Percentiles rank a stretch among this genome's conserved stretches.
These are phyloP conservation scores for Scheffersomyces illinoinensis DNA, from an alignment of 1,139 yeast species.

Conservation along the genomic window DNA sequence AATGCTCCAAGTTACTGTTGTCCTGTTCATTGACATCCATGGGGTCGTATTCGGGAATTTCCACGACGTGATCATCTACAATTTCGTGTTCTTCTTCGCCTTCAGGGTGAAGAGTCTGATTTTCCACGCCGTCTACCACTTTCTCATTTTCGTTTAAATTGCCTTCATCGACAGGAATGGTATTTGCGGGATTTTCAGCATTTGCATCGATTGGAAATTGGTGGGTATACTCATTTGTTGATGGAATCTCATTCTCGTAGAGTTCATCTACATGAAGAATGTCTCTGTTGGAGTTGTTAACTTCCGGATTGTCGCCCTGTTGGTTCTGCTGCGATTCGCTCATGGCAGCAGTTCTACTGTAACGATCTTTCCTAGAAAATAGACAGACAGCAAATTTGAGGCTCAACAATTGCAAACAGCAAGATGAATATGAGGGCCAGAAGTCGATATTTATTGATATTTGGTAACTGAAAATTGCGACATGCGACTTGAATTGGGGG, in stretches of 20 bases:
- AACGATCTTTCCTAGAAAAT: not conserved
- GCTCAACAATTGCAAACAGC: not conserved
- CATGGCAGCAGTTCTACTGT: not conserved
- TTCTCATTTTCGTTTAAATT: not conserved
- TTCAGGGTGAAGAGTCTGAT: not conserved
- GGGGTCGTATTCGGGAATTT: not conserved
- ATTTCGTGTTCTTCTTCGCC: not conserved
- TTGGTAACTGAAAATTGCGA: not conserved
- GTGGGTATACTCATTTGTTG: not conserved
- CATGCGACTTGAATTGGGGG: not conserved
- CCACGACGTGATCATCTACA: not conserved
- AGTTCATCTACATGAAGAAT: not conserved
- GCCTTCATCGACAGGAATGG: not conserved
- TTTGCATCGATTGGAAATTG: not conserved
- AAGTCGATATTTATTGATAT: not conserved
- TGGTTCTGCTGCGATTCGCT: not conserved
- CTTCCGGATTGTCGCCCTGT: not conserved
- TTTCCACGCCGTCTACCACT: not conserved
- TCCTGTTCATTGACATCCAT: not conserved
- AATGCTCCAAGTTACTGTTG: not conserved
- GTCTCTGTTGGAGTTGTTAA: not conserved
- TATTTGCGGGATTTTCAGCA: not conserved
- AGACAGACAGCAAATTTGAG: not conserved
- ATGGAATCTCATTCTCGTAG: not conserved
- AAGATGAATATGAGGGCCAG: not conserved